These are phyloP conservation scores for Curvularia sp. DNA, from an alignment of 2,329 filamentous ascomycete species.

Conservation along the genomic window DNA sequence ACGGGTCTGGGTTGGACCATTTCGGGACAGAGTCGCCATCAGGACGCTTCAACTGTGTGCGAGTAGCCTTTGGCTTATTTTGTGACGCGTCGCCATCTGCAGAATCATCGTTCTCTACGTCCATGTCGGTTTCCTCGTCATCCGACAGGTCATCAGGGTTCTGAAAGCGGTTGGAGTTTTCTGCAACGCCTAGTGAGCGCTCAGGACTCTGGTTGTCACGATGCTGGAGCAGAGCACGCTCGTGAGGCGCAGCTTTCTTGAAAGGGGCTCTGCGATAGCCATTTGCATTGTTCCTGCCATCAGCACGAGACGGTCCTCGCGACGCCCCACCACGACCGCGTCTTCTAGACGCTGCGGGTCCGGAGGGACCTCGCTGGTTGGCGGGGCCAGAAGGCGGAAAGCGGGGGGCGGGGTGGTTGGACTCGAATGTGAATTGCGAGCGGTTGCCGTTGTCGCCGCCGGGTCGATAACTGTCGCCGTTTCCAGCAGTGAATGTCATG, in stretches of 20 bases:
- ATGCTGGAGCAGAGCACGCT: slow-evolving; percentile 54
- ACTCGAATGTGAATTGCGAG: slow-evolving; percentile 46
- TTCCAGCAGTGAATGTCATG: slow-evolving; percentile 40
- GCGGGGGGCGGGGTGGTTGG: slow-evolving; percentile 34
- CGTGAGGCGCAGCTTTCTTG: slow-evolving; percentile 48
- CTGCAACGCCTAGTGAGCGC: slow-evolving; percentile 54
- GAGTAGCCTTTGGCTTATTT: slow-evolving; percentile 36
- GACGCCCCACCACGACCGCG: slow-evolving; percentile 29
- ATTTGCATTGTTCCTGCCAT: slow-evolving; percentile 29
- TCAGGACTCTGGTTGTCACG: slow-evolving; percentile 54
- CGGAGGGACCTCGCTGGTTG: slow-evolving; percentile 23
- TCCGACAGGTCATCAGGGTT: slow-evolving; percentile 51
- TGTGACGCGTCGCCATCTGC: slow-evolving; percentile 22
- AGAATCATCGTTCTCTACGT: slow-evolving; percentile 36
- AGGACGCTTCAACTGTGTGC: slow-evolving; percentile 25
- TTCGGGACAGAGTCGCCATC: slow-evolving; percentile 63
- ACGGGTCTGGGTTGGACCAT: slow-evolving; percentile 97
- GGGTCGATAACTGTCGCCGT: slow-evolving; percentile 39
- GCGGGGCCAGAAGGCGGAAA: slow-evolving; percentile 41
- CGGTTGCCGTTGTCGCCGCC: slow-evolving; percentile 24
- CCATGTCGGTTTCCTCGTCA: slow-evolving; percentile 46
- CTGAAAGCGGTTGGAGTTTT: slow-evolving; percentile 52
- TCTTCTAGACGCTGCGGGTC: slow-evolving; percentile 17
- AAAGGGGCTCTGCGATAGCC: slow-evolving; percentile 26
- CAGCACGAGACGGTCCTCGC: slow-evolving; percentile 22